Conservation (phyloP, 768 basidiomycete species). For the Podaxis pistillaris region DNA sequence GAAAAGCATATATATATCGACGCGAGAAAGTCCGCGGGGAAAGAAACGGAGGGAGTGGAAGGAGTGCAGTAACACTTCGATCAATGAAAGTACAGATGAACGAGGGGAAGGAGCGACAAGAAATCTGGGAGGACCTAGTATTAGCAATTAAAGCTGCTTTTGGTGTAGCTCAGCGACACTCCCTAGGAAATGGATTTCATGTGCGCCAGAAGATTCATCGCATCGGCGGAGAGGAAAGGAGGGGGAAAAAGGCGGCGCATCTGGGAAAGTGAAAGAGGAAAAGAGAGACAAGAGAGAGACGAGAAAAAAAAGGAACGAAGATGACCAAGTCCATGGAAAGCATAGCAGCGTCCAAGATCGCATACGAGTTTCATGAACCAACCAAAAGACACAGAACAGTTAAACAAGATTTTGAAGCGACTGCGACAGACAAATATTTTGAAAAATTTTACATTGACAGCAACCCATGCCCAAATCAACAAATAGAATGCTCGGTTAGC, state of each 20-base stretch:
- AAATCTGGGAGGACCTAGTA: neutral
- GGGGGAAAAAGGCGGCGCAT: neutral
- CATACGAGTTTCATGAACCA: neutral
- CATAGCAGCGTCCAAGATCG: conserved; percentile 21
- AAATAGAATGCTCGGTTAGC: neutral
- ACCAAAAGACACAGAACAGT: neutral
- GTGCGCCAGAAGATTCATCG: neutral
- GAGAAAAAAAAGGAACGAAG: conserved; percentile 13
- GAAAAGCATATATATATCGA: neutral
- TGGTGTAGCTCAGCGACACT: neutral
- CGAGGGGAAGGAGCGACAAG: neutral
- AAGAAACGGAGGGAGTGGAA: neutral
- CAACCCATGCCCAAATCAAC: neutral
- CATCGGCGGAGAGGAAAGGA: neutral
- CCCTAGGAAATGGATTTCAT: neutral
- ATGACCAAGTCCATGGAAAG: conserved; percentile 11
- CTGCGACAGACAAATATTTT: neutral
- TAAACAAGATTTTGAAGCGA: neutral
- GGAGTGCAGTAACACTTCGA: neutral
- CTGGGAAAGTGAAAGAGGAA: neutral
- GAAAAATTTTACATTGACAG: neutral
- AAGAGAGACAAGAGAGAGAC: conserved; percentile 8
- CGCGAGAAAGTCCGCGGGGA: neutral
- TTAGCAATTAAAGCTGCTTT: neutral
- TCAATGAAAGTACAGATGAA: neutral